These are phyloP conservation scores for Primulina huaijiensis DNA, from an alignment of 257 asterid species.

Conservation along the genomic window DNA sequence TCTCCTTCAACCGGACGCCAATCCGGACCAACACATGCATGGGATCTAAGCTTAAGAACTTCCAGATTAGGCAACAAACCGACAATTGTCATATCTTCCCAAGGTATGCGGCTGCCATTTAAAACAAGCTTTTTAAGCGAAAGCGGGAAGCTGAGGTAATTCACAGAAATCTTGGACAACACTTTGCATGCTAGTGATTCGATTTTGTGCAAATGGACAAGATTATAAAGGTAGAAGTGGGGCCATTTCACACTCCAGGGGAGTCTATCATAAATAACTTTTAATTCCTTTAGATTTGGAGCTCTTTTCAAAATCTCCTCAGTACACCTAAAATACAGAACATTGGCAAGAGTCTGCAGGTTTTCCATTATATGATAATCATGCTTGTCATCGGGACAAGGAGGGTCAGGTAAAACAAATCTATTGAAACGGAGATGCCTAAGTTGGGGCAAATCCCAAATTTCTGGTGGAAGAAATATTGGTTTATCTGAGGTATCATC, in stretches of 20 bases:
- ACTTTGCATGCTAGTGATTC: background rate
- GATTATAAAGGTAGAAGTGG: background rate
- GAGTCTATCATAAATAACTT: background rate
- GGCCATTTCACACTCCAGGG: background rate
- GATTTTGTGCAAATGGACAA: background rate
- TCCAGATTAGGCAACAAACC: constrained; percentile 16
- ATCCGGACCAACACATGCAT: background rate
- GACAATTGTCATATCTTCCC: constrained; percentile 1
- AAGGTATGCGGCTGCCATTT: background rate
- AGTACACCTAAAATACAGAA: background rate
- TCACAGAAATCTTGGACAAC: background rate
- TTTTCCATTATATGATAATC: background rate
- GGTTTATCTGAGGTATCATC: background rate
- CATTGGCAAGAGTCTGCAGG: background rate
- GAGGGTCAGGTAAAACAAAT: too few relatives aligned
- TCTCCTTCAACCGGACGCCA: constrained; percentile 10
- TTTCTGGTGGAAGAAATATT: background rate
- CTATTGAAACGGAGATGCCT: background rate
- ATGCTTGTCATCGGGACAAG: background rate
- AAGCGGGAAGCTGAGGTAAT: background rate
- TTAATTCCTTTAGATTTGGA: constrained; percentile 6
- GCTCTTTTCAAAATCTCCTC: background rate
- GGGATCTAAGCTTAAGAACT: background rate
- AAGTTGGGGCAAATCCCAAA: constrained; percentile 9
- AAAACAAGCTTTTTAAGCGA: background rate